These are phyloP conservation scores for Chamaecyparis obtusa DNA, from an alignment of 75 land plant species.

Conservation along the genomic window DNA sequence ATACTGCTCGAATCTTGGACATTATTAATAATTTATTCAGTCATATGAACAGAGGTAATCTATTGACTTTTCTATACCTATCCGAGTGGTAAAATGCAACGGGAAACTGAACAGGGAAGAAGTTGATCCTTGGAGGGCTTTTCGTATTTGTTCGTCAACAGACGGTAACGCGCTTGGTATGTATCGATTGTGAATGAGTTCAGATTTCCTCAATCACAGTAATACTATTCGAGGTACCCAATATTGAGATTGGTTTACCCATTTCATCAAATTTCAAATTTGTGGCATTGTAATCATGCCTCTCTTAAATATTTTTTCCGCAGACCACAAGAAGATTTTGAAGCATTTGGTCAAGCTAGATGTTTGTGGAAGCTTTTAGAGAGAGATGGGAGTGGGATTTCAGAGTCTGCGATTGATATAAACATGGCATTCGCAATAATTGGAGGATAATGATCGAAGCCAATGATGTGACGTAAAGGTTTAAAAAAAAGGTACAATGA, in stretches of 20 bases:
- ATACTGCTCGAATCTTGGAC: too few species aligned
- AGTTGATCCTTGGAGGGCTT: background rate
- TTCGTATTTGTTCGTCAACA: background rate
- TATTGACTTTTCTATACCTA: too few species aligned
- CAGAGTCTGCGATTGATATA: background rate
- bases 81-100: background rate
- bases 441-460: too few species aligned
- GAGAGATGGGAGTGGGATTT: background rate
- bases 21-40: too few species aligned
- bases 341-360: background rate
- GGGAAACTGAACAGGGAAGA: background rate
- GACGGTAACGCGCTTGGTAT: background rate
- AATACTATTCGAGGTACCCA: background rate
- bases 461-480: too few species aligned
- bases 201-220: background rate
- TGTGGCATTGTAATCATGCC: background rate
- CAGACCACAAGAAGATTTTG: background rate
- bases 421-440: background rate
- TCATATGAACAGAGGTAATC: background rate
- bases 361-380: background rate
- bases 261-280: background rate
- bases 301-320: background rate
- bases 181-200: background rate
- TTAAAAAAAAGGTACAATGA: too few species aligned
- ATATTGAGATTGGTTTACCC: background rate